These are phyloP conservation scores for Ustilago bromivora DNA, from an alignment of 1,284 basidiomycete genomes.

Conservation along the genomic window DNA sequence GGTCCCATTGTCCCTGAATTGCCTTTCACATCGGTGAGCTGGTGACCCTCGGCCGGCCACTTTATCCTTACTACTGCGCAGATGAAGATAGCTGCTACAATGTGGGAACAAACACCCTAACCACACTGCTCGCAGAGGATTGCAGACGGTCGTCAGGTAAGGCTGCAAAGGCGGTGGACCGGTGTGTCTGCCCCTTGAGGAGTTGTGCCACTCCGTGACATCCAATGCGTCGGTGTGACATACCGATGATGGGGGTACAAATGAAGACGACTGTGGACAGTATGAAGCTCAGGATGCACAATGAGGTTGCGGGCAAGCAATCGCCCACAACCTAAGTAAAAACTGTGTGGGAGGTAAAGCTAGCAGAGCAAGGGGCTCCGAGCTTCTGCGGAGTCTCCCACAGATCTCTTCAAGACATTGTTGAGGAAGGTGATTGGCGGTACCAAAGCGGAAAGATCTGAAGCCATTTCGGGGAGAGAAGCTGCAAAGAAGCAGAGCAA, in stretches of 20 bases:
- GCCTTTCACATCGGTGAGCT: neutral
- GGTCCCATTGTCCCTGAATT: neutral
- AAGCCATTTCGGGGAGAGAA: neutral
- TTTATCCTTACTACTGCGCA: neutral
- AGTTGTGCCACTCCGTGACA: neutral
- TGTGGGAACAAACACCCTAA: constrained; percentile 3
- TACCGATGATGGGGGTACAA: neutral
- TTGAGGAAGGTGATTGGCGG: neutral
- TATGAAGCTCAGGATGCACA: neutral
- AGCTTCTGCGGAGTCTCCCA: neutral
- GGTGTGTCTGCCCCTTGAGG: neutral
- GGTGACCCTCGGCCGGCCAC: neutral
- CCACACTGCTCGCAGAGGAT: neutral
- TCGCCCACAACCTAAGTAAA: neutral
- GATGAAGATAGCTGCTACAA: constrained; percentile 8
- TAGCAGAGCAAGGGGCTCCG: neutral
- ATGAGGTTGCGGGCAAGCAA: neutral
- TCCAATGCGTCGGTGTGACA: neutral
- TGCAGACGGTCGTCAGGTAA: neutral
- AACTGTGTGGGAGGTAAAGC: neutral
- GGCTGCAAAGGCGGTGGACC: neutral
- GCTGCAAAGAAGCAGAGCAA: neutral
- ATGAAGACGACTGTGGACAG: neutral
- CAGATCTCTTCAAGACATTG: neutral
- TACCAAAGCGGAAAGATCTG: neutral